Evolutionary conservation across 495 filamentous ascomycete species (phyloP).

Genomic region (Hypoxylon crocopeplum): DNA sequence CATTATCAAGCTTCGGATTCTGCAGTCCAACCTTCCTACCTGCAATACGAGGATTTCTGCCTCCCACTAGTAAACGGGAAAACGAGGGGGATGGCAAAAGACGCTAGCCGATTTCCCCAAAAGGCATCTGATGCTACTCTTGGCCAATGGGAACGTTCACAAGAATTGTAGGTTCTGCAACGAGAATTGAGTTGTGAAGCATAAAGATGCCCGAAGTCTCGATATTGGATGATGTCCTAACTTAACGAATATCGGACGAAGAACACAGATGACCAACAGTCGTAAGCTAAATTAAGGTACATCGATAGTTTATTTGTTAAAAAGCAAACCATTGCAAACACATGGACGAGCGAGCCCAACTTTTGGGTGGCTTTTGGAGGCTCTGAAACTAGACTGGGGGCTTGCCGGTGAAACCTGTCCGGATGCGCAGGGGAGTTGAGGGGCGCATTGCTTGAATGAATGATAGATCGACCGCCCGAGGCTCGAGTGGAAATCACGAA

Average conservation of each 20-base stretch:
- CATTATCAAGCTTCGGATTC: conserved; percentile 24
- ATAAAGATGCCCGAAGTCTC: conserved; percentile 4
- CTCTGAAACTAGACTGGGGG: conserved; percentile 29
- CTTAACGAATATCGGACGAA: conserved; percentile 27
- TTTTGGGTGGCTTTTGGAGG: conserved; percentile 23
- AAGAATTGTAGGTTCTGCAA: conserved; percentile 10
- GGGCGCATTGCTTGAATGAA: conserved; percentile 18
- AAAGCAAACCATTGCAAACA: conserved; percentile 20
- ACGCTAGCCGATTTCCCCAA: conserved; percentile 29
- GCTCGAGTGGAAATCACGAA: conserved; percentile 13
- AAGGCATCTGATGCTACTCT: conserved; percentile 29
- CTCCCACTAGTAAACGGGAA: conserved; percentile 18
- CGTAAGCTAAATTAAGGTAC: conserved; percentile 1
- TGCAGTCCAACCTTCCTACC: conserved; percentile 31
- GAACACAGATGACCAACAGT: conserved; percentile 26
- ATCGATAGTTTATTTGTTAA: conserved; percentile 9
- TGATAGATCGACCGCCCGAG: conserved; percentile 23
- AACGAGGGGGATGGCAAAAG: conserved; percentile 24
- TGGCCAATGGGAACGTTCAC: conserved; percentile 22
- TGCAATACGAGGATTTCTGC: conserved; percentile 35
- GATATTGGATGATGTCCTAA: conserved; percentile 21
- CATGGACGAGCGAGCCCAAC: background rate
- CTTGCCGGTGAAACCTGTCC: conserved; percentile 18
- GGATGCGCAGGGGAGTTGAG: conserved; percentile 11
- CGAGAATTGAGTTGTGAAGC: background rate